Conservation (phyloP, 306 rosid genomes). For the Fragaria nilgerrensis region DNA sequence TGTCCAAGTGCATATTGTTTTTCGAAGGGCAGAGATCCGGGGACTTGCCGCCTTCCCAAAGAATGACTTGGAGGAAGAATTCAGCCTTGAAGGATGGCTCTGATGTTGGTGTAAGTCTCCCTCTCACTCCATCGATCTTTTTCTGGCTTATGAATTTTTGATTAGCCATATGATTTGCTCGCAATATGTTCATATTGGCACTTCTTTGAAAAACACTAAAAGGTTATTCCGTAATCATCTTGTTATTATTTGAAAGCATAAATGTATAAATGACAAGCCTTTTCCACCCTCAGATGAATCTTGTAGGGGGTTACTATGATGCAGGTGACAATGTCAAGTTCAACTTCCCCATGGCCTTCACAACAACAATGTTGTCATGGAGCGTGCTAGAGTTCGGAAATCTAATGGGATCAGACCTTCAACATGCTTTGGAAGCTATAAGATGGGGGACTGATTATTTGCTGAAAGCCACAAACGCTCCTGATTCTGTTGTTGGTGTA, state of each 20-base stretch:
- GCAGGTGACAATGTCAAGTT: constrained; percentile 67
- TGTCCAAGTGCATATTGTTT: constrained; percentile 14
- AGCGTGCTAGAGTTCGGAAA: constrained; percentile 52
- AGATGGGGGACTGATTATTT: constrained; percentile 55
- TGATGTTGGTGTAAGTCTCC: constrained; percentile 1
- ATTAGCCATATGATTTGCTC: neutral
- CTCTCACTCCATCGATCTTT: neutral
- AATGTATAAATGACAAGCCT: neutral
- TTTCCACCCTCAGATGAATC: constrained; percentile 31
- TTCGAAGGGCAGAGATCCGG: constrained; percentile 24
- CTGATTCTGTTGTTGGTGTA: constrained; percentile 32
- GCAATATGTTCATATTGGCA: neutral
- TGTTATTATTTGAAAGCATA: no score
- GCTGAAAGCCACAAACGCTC: constrained; percentile 42
- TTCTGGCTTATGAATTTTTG: neutral
- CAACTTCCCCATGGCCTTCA: constrained; percentile 58
- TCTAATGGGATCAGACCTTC: constrained; percentile 32
- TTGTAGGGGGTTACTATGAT: constrained; percentile 58
- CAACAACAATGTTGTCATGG: constrained; percentile 52
- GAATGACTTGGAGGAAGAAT: constrained; percentile 19
- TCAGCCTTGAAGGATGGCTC: constrained; percentile 16
- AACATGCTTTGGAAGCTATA: constrained; percentile 36
- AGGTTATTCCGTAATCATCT: no score
- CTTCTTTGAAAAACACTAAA: no score
- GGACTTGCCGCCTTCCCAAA: constrained; percentile 8